Base-by-base conservation (phyloP, 2,329 filamentous ascomycete species). In the Sporothrix phasma region DNA sequence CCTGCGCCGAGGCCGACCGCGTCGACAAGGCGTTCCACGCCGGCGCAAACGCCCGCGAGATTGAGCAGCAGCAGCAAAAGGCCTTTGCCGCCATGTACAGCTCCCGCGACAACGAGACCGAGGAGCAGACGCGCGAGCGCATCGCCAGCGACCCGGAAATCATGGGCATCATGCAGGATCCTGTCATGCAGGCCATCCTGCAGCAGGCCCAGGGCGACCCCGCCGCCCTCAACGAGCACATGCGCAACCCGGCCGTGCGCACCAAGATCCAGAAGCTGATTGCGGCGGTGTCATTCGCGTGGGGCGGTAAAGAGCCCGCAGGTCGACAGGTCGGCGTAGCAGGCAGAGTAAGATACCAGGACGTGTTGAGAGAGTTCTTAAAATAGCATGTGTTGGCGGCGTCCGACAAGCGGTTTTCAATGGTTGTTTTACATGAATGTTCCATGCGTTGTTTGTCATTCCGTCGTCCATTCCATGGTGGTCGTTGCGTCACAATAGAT, bases 131-230 rank as follows among this genome's bases (percentile, higher is more conserved):
- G 1, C 87, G 91, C 75, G 91, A 95, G 80, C 84, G 95, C 68
- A 86, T 99, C 74, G 87, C 89, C 80, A 86, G 87, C 69, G 93
- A 97, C 71, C 93, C 92, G 6, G 93, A 97, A 87, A 96, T 97
- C 74, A 90, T 95, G 84, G 77, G 81, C 67, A 93, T 97, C 73
- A 89, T 97, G 78, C 88, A 92, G 76, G 94, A 99, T 73, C 94
- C 94, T 17, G 88, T 99, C 73, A 97, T 99, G 93, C 92, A 99
- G 79, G 89, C 88, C 69, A 97, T 97, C 69, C 84, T 97, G 64
- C 92, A 97, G 76, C 94, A 99, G 79, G 94, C 94, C 53, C 96
- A 97, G 81, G 86, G 85, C 63, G 90, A 99, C 72, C 94, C 94
- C 19, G 88, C 88, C 58, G 94, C 94, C 53, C 84, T 99, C 67